These are phyloP conservation scores for Fraxinus angustifolia DNA, from an alignment of 305 asterid species.

Conservation along the genomic window DNA sequence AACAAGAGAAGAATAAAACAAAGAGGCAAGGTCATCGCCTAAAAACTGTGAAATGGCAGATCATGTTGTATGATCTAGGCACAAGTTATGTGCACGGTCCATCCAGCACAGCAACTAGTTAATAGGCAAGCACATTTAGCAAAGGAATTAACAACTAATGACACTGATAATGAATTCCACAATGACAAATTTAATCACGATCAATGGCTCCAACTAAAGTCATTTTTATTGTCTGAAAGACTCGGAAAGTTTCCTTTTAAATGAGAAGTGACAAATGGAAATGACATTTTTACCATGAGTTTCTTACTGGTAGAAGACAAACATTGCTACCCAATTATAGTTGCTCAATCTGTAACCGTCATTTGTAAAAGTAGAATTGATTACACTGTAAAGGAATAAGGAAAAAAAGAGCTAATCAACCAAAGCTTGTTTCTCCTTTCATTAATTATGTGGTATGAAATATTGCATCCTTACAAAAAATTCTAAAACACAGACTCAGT, in stretches of 20 bases:
- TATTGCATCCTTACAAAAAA: background rate
- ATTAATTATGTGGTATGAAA: background rate
- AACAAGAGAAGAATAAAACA: background rate
- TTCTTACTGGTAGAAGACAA: background rate
- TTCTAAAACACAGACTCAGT: background rate
- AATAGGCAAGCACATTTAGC: background rate
- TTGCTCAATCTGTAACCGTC: background rate
- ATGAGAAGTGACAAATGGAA: background rate
- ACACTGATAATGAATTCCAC: background rate
- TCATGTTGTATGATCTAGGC: background rate
- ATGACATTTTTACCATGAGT: background rate
- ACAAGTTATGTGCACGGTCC: background rate
- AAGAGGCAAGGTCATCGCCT: background rate
- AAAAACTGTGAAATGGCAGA: background rate
- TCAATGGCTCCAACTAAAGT: background rate
- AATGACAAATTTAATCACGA: background rate
- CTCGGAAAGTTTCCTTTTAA: background rate
- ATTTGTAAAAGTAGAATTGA: background rate
- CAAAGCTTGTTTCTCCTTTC: background rate
- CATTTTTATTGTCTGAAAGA: background rate
- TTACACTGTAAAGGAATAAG: background rate
- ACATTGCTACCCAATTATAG: background rate
- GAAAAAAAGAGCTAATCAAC: background rate
- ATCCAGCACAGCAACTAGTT: background rate
- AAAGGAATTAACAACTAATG: background rate